Conservation (phyloP, 495 filamentous ascomycete species). For the Letharia columbiana region DNA sequence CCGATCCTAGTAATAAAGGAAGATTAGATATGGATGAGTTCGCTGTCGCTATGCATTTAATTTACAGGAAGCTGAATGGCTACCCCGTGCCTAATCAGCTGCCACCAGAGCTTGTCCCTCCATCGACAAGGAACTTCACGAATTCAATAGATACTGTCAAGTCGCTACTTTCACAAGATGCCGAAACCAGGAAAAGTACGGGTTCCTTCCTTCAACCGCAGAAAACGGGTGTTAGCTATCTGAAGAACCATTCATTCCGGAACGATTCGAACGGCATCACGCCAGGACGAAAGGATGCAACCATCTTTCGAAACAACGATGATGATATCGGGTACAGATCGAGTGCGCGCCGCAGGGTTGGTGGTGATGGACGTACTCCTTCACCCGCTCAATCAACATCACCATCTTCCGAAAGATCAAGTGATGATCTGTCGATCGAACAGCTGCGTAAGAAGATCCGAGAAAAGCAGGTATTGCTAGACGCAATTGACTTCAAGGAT, state of each 20-base stretch:
- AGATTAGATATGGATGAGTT: conserved; percentile 96
- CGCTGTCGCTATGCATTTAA: conserved; percentile 97
- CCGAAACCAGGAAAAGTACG: conserved; percentile 71
- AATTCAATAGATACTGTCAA: conserved; percentile 90
- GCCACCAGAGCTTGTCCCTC: conserved; percentile 89
- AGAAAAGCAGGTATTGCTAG: conserved; percentile 91
- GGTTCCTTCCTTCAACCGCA: conserved; percentile 85
- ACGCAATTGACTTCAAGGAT: conserved; percentile 95
- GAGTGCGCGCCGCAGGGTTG: conserved; percentile 76
- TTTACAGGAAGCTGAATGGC: conserved; percentile 92
- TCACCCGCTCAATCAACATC: conserved; percentile 61
- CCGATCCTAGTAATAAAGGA: conserved; percentile 87
- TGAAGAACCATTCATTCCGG: conserved; percentile 92
- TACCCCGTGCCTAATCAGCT: conserved; percentile 89
- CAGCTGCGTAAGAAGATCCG: conserved; percentile 88
- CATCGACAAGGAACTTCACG: conserved; percentile 88
- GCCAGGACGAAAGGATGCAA: conserved; percentile 77
- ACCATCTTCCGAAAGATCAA: conserved; percentile 58
- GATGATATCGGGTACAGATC: conserved; percentile 79
- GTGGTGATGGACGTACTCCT: conserved; percentile 67
- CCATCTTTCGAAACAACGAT: conserved; percentile 91
- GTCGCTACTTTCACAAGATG: conserved; percentile 82
- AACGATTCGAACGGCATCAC: conserved; percentile 41
- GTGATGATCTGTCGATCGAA: conserved; percentile 76
- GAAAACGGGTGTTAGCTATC: conserved; percentile 93